Conservation (phyloP, 371 early-diverging fungal genomes). For the Cladochytrium tenue region DNA sequence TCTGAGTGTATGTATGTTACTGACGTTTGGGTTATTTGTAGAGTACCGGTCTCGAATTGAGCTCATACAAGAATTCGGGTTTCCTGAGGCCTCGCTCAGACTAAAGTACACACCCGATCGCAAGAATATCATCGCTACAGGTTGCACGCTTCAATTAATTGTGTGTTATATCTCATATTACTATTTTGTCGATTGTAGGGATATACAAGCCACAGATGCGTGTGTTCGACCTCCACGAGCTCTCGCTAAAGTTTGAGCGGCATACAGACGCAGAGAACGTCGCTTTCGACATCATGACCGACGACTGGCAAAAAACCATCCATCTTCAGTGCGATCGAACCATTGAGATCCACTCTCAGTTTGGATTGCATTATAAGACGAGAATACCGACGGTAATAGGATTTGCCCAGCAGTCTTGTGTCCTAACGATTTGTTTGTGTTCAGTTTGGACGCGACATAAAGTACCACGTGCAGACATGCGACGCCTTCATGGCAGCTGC, state of each 20-base stretch:
- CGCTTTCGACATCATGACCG: slow-evolving; percentile 73
- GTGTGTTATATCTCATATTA: no score
- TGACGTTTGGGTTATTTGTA: slow-evolving; percentile 26
- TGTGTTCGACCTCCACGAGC: slow-evolving; percentile 88
- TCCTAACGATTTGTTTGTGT: background rate
- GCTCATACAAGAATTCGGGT: slow-evolving; percentile 96
- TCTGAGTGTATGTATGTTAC: background rate
- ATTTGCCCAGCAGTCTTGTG: background rate
- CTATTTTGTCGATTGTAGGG: no score
- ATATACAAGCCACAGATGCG: slow-evolving; percentile 98
- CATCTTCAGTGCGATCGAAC: slow-evolving; percentile 90
- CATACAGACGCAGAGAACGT: slow-evolving; percentile 95
- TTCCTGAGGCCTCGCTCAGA: slow-evolving; percentile 91
- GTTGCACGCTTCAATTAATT: slow-evolving; percentile 48
- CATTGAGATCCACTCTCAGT: slow-evolving; percentile 97
- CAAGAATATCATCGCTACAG: slow-evolving; percentile 87
- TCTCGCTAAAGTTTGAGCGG: slow-evolving; percentile 97
- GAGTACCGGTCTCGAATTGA: slow-evolving; percentile 89
- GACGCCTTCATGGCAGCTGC: slow-evolving; percentile 88
- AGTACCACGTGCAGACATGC: slow-evolving; percentile 89
- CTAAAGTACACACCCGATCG: slow-evolving; percentile 87
- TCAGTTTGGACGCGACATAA: slow-evolving; percentile 86
- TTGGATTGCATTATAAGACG: slow-evolving; percentile 93
- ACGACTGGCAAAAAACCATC: slow-evolving; percentile 97
- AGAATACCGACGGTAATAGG: slow-evolving; percentile 79